Percentiles rank a stretch among this genome's conserved stretches.
phyloP scores from a whole-genome alignment of 2,329 filamentous ascomycete species.

The Elsinoe batatas region DNA sequence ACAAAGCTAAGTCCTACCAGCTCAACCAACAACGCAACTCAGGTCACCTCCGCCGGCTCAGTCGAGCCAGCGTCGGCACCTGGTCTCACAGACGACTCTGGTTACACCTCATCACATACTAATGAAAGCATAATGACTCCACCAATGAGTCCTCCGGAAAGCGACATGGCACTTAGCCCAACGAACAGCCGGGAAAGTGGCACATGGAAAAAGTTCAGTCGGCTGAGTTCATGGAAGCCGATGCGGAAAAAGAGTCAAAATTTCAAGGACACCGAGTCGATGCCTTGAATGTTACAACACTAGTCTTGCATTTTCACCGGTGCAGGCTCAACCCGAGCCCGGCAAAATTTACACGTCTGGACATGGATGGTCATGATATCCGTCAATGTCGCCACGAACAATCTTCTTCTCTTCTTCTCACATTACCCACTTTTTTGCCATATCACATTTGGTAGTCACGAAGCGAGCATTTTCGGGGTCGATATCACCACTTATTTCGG shows the following conservation, averaged over 20 bases:
- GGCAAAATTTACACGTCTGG: neutral
- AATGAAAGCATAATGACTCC: conserved; percentile 57
- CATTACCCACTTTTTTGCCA: neutral
- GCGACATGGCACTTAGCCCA: conserved; percentile 21
- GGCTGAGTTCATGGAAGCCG: conserved; percentile 28
- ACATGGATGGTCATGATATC: conserved; percentile 9
- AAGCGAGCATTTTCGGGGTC: conserved; percentile 1
- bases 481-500: conserved; percentile 1
- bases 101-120: conserved; percentile 44
- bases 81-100: conserved; percentile 55
- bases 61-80: conserved; percentile 30
- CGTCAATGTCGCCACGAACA: conserved; percentile 8
- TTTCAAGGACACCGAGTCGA: conserved; percentile 13
- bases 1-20: conserved; percentile 26
- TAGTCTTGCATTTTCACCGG: conserved; percentile 6
- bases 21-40: conserved; percentile 18
- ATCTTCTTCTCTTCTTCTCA: conserved; percentile 2
- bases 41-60: conserved; percentile 20
- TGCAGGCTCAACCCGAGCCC: neutral
- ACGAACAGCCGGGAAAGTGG: conserved; percentile 24
- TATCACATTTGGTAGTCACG: conserved; percentile 7
- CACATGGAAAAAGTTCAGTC: conserved; percentile 31
- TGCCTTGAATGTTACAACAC: neutral
- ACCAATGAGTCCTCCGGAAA: conserved; percentile 57
- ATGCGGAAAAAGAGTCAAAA: conserved; percentile 26